A percentile compares a stretch with the other conserved stretches of the same genome.
Evolutionary conservation across 2,329 filamentous ascomycete genomes (phyloP).

Genomic region (Aspergillus melleus): DNA sequence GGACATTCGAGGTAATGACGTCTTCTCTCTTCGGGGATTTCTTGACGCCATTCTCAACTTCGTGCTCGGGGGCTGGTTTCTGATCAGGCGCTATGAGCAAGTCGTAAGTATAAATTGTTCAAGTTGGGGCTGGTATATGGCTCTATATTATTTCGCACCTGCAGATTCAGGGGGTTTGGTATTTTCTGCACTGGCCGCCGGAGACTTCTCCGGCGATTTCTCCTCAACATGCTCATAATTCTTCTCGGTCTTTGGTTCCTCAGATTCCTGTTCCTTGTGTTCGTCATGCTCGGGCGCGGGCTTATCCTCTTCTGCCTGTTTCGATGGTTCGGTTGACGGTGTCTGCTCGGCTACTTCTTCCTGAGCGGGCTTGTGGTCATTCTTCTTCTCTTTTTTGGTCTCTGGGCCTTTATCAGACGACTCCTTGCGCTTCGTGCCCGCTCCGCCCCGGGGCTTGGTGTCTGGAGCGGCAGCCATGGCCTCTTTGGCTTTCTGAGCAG

Average conservation of each 20-base stretch:
- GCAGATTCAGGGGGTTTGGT: background rate
- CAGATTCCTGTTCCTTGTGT: constrained; percentile 10
- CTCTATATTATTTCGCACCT: background rate
- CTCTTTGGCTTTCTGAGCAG: constrained; percentile 46
- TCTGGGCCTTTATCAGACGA: constrained; percentile 23
- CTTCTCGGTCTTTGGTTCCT: constrained; percentile 4
- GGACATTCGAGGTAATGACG: constrained; percentile 60
- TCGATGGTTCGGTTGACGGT: background rate
- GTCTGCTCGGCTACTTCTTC: background rate
- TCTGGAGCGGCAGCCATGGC: constrained; percentile 37
- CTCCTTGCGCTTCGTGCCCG: constrained; percentile 44
- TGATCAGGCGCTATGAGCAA: constrained; percentile 8
- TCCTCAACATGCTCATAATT: constrained; percentile 14
- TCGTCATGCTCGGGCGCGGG: background rate
- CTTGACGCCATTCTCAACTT: constrained; percentile 43
- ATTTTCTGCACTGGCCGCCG: constrained; percentile 3
- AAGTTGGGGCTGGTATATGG: background rate
- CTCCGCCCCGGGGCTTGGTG: constrained; percentile 25
- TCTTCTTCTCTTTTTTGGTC: constrained; percentile 43
- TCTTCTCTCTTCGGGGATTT: constrained; percentile 53
- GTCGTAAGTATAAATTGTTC: constrained; percentile 2
- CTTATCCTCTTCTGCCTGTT: constrained; percentile 19
- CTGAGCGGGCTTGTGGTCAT: constrained; percentile 14
- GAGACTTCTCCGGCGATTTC: constrained; percentile 10
- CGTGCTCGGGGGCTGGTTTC: constrained; percentile 1